Conservation (phyloP, 768 basidiomycete genomes). For the Tremella yokohamensis region DNA sequence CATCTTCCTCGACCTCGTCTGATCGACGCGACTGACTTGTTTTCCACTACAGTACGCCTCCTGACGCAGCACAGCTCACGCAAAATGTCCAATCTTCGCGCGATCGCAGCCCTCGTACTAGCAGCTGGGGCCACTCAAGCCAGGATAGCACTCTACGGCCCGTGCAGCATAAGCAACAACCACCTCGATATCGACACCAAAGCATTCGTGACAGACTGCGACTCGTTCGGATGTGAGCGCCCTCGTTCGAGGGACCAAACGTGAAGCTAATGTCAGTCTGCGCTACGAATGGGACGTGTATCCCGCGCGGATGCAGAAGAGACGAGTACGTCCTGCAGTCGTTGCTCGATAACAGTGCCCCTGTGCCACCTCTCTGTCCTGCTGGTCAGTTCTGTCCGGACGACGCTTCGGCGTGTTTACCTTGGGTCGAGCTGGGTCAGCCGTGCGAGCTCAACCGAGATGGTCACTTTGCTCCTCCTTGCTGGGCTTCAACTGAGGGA, state of each 20-base stretch:
- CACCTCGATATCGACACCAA: conserved; percentile 30
- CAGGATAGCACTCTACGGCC: conserved; percentile 14
- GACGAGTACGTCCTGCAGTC: conserved; percentile 29
- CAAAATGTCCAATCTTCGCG: no score
- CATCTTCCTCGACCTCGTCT: no score
- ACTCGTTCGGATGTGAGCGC: conserved; percentile 35
- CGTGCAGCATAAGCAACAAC: conserved; percentile 23
- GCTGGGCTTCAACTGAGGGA: conserved; percentile 4
- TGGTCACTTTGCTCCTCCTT: conserved; percentile 19
- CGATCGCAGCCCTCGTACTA: no score
- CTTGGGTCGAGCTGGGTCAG: conserved; percentile 19
- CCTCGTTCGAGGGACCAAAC: not conserved
- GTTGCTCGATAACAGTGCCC: conserved; percentile 8
- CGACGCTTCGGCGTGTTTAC: conserved; percentile 27
- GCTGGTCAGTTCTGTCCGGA: conserved; percentile 29
- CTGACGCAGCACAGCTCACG: no score
- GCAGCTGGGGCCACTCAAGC: not conserved
- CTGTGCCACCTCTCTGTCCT: conserved; percentile 26
- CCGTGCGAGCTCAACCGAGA: conserved; percentile 34
- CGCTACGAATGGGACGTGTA: conserved; percentile 29
- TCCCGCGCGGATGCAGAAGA: conserved; percentile 29
- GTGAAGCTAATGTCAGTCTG: conserved; percentile 17
- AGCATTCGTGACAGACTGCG: conserved; percentile 34
- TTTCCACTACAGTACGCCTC: no score
- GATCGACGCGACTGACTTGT: conserved; percentile 3